Conservation (phyloP, 805 yeast species). For the Suhomyces sp. region DNA sequence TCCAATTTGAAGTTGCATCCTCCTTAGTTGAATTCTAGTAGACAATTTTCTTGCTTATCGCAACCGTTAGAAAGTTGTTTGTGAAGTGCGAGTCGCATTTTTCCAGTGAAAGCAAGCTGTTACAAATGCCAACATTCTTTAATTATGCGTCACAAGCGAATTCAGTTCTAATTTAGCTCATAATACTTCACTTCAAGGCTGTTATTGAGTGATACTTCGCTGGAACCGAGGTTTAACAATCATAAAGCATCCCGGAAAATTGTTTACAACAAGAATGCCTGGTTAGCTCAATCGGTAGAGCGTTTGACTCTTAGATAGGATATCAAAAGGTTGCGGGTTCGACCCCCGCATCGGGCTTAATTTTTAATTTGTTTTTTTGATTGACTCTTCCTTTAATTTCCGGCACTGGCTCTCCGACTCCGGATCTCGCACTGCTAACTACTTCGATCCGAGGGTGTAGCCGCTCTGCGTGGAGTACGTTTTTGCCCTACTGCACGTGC, state of each 20-base stretch:
- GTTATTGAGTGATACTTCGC: too few species aligned
- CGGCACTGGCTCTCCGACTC: background rate
- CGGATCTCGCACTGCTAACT: background rate
- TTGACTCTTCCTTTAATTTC: background rate
- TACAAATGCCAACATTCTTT: too few species aligned
- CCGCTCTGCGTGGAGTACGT: background rate
- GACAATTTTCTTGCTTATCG: too few species aligned
- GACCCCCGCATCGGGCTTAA: slow-evolving; percentile 17
- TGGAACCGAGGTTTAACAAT: too few species aligned
- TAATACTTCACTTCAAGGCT: too few species aligned
- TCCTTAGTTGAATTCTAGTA: too few species aligned
- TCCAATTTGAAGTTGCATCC: too few species aligned
- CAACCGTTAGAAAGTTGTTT: too few species aligned
- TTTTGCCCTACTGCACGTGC: background rate
- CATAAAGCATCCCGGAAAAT: background rate
- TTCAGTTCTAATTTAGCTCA: too few species aligned
- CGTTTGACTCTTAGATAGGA: slow-evolving; percentile 14
- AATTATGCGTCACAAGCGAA: too few species aligned
- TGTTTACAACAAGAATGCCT: slow-evolving; percentile 3
- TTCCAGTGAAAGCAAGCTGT: too few species aligned
- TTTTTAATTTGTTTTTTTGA: background rate
- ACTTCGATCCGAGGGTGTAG: background rate
- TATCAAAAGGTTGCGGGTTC: slow-evolving; percentile 18
- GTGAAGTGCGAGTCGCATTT: too few species aligned
- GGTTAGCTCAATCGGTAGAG: slow-evolving; percentile 15